Conservation (phyloP, 78 protist genomes). For the Emiliania huxleyi region DNA sequence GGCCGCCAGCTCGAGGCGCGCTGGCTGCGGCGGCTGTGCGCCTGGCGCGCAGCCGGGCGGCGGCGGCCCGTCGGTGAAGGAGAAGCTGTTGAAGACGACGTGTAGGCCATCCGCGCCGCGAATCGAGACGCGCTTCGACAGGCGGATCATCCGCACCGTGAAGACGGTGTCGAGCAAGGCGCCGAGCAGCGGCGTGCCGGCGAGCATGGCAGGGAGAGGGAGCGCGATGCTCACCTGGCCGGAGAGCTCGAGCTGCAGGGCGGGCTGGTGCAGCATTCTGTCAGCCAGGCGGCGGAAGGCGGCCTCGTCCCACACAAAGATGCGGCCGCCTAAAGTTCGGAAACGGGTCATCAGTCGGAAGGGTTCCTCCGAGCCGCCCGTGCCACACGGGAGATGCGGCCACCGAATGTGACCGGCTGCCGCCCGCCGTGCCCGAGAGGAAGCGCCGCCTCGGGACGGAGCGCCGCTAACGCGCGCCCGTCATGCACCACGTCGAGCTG, state of each 20-base stretch:
- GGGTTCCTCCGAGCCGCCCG: no score
- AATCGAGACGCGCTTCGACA: background rate
- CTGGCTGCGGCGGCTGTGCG: background rate
- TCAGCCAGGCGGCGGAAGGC: background rate
- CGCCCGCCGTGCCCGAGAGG: background rate
- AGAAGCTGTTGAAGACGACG: background rate
- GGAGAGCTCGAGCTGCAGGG: background rate
- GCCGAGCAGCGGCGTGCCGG: background rate
- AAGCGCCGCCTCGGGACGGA: background rate
- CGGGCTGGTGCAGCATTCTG: background rate
- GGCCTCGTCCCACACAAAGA: background rate
- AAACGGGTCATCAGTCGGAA: no score
- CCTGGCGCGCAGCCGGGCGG: background rate
- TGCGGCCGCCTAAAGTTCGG: no score
- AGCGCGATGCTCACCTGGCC: background rate
- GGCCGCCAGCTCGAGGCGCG: background rate
- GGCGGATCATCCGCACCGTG: background rate
- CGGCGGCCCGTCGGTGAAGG: background rate
- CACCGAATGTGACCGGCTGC: background rate
- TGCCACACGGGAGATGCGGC: no score
- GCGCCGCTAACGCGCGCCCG: background rate
- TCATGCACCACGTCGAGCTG: background rate
- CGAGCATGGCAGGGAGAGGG: no score
- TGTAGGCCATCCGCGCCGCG: background rate
- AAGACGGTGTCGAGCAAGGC: background rate